A percentile compares a stretch with the other conserved stretches of the same genome.
Conservation (phyloP, 2,329 filamentous ascomycete genomes). For the Claviceps fusiformis region DNA sequence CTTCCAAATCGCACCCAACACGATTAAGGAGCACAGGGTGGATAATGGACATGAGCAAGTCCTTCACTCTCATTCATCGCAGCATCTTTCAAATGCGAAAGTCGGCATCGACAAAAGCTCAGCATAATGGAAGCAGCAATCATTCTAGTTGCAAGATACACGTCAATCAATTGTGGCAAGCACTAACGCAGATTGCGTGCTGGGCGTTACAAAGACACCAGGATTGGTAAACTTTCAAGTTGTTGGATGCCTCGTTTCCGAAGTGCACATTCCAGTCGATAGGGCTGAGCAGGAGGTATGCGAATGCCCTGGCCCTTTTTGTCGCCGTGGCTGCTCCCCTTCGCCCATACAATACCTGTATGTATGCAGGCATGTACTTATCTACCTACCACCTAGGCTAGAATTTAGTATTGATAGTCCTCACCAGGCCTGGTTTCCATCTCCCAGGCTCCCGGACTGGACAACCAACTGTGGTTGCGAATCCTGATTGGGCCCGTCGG, state of each 20-base stretch:
- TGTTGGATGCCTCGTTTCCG: not conserved
- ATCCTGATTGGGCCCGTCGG: conserved; percentile 3
- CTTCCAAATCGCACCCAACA: not conserved
- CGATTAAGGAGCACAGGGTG: not conserved
- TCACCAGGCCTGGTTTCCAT: not conserved
- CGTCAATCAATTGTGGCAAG: not conserved
- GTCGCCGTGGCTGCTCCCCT: not conserved
- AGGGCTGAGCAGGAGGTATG: conserved; percentile 8
- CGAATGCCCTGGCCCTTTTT: not conserved
- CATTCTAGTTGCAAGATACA: not conserved
- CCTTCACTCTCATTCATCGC: not conserved
- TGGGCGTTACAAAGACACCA: not conserved
- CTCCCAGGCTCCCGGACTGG: not conserved
- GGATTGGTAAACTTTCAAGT: not conserved
- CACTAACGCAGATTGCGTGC: not conserved
- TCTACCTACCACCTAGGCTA: too few species aligned
- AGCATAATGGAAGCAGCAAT: not conserved
- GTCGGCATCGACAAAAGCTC: not conserved
- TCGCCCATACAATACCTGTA: not conserved
- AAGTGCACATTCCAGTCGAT: conserved; percentile 2
- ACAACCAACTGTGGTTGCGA: not conserved
- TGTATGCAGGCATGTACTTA: too few species aligned
- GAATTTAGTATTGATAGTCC: not conserved
- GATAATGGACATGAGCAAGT: not conserved
- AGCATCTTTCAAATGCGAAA: not conserved